Percentiles rank a stretch among this genome's conserved stretches.
Conservation (phyloP, 345 rosid genomes). For the Murraya paniculata region DNA sequence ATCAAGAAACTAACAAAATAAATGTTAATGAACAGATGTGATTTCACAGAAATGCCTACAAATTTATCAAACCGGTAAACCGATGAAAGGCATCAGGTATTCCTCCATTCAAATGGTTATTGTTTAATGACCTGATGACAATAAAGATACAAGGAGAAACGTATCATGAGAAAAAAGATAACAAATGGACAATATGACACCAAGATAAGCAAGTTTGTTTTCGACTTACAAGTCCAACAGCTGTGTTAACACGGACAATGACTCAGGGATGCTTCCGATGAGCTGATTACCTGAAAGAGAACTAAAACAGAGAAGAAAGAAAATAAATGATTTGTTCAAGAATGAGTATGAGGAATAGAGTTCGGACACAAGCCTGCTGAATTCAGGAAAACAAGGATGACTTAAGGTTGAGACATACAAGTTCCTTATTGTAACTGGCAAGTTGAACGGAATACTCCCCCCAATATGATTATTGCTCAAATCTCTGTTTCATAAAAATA, state of each 20-base stretch:
- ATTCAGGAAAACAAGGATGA: background rate
- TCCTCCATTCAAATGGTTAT: constrained; percentile 59
- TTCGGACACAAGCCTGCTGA: background rate
- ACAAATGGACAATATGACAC: background rate
- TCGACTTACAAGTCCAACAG: constrained; percentile 52
- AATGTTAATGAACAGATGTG: background rate
- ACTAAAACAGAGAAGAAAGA: constrained; percentile 35
- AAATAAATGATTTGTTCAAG: background rate
- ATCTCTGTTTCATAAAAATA: constrained; percentile 57
- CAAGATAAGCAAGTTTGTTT: constrained; percentile 11
- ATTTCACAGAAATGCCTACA: constrained; percentile 42
- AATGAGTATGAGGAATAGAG: background rate
- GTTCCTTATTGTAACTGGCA: constrained; percentile 64
- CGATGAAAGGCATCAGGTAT: constrained; percentile 77
- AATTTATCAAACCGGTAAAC: constrained; percentile 45
- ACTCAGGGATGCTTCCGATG: constrained; percentile 58
- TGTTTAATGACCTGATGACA: constrained; percentile 56
- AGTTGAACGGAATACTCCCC: constrained; percentile 68
- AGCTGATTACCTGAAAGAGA: constrained; percentile 61
- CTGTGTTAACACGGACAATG: constrained; percentile 38
- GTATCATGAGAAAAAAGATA: background rate
- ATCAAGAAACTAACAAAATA: constrained; percentile 17
- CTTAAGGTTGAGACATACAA: constrained; percentile 44
- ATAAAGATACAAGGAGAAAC: constrained; percentile 12
- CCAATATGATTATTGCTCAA: constrained; percentile 78